Base-by-base conservation (phyloP, 768 basidiomycete species). In the Ramaria sp. region DNA sequence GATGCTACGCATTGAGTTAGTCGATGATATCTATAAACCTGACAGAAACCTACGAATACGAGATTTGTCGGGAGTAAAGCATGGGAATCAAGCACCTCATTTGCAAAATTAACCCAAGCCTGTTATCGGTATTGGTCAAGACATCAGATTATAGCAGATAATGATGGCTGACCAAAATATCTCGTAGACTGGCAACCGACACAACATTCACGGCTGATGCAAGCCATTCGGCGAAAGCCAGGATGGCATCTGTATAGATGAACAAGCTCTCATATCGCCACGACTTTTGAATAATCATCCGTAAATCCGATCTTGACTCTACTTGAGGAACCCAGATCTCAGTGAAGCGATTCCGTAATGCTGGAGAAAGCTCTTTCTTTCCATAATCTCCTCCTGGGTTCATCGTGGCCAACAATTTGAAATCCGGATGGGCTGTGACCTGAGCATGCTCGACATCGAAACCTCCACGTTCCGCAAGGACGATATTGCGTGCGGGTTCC, bases 331-430 rank as follows among this genome's bases (percentile, higher is more conserved):
- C 96, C 95, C 96, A 99, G 33, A 99, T 95, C 68, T 99, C 96
- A 3, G 96, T 99, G 71, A 99, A 99, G 4, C 96, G 83, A 71
- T 98, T 99, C 19, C 96, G 83, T 39, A 99, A 74, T 0, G 96
- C 96, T 33, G 94, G 95, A 1, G 96, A 98, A 1, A 99, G 74
- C 66, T 99, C 96, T 67, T 98, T 99, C 75, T 99, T 99, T 22
- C 96, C 96, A 64, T 94, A 98, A 65, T 99, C 96, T 13, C 96
- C 96, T 19, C 96, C 96, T 0, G 96, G 96, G 67, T 99, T 99
- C 96, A 99, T 99, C 2, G 96, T 98, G 2, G 96, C 92, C 0
- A 97, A 75, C 38, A 99, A 81, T 67, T 93, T 86, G 77, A 99
- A 99, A 1, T 71, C 71, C 3, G 77, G 71, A 7, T 72, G 67